Base-by-base conservation (phyloP, 345 rosid species). In the Eucalyptus curtisii region DNA sequence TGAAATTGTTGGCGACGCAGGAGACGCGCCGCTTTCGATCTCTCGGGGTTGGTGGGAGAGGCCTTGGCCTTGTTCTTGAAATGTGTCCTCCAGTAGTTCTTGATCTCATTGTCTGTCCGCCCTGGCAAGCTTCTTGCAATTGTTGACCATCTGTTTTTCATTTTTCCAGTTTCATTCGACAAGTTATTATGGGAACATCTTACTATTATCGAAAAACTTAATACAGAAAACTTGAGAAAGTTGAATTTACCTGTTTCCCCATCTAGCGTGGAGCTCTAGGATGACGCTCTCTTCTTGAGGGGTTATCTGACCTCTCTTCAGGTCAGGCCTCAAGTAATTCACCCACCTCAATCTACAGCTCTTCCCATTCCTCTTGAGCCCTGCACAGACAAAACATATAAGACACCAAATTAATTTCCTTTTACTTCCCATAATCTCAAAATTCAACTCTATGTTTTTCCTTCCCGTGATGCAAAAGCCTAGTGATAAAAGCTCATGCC, bases 321-420 rank as follows among this genome's bases (percentile, higher is more conserved):
- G 95, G 92, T 96, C 99, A 50, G 98, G 99, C 94, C 99, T 96
- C 55, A 97, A 49, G 90, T 97, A 97, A 89, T 97, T 97, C 89
- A 97, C 98, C 99, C 99, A 97, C 90, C 99, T 96, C 92, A 97
- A 81, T 86, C 99, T 95, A 84, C 98, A 97, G 86, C 99, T 97
- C 91, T 97, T 96, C 16, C 99, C 99, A 90, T 97, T 95, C 93
- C 98, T 97, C 87, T 95, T 97, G 90, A 97, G 90, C 27, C 97
- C 98, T 96, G 87, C 49, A 61, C 24, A 79, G 2, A 6, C 86
- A 82, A 88, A 33, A 86, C 45, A 37, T 55, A 12, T 66, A 79
- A 50, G 31, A 27, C 27, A 33, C 53, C 31, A 64, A 44, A 30
- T 49, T 33, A 10, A 87, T 15, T 47, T 27, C 86, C 55, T 20